These are phyloP conservation scores for Candida railenensis DNA, from an alignment of 805 yeast species.

Conservation along the genomic window DNA sequence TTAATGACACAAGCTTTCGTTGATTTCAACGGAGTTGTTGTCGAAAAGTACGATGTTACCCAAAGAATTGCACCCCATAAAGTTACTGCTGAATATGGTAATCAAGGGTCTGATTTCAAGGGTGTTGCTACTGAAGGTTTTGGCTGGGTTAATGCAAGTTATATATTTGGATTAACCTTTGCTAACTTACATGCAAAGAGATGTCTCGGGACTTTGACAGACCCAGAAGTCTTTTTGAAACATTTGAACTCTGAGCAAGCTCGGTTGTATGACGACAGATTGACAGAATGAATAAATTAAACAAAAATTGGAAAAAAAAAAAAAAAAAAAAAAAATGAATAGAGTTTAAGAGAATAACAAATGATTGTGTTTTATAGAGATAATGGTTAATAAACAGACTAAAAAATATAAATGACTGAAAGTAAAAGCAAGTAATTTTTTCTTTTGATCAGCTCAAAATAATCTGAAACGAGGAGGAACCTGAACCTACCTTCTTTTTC, in stretches of 20 bases:
- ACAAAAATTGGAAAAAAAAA: background rate
- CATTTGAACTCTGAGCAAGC: constrained; percentile 45
- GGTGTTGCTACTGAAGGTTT: constrained; percentile 96
- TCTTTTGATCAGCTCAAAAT: too few relatives aligned
- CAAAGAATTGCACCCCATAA: constrained; percentile 80
- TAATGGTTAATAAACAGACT: too few relatives aligned
- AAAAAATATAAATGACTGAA: too few relatives aligned
- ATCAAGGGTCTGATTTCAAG: constrained; percentile 89
- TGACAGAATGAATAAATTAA: constrained; percentile 3
- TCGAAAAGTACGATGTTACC: constrained; percentile 91
- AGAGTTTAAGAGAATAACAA: background rate
- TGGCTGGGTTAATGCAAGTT: constrained; percentile 97
- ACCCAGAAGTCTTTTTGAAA: constrained; percentile 62
- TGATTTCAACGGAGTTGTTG: constrained; percentile 91
- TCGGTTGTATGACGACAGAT: constrained; percentile 11
- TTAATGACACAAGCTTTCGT: constrained; percentile 88
- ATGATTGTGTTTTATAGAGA: too few relatives aligned
- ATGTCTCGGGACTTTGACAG: constrained; percentile 76
- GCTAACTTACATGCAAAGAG: constrained; percentile 66
- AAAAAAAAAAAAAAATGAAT: background rate
- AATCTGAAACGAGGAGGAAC: too few relatives aligned
- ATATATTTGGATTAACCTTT: constrained; percentile 66
- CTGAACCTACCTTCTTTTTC: too few relatives aligned
- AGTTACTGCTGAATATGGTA: constrained; percentile 95
- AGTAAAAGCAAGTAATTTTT: too few relatives aligned